Conservation (phyloP, 345 rosid species). For the Sonneratia caseolaris region DNA sequence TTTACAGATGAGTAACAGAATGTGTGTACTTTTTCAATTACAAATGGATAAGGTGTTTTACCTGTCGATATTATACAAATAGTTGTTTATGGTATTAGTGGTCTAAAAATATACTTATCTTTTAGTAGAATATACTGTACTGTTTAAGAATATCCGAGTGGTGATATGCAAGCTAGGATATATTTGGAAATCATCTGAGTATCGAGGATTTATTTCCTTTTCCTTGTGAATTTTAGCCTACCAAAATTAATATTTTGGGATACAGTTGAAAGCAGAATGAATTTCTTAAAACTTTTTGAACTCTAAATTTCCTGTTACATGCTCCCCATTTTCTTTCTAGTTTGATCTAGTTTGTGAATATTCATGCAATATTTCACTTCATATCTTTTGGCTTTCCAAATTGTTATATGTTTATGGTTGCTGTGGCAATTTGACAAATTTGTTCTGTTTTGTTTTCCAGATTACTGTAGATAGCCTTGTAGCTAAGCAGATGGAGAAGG, state of each 20-base stretch:
- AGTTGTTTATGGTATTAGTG: too few relatives aligned
- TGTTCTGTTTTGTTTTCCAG: slow-evolving; percentile 28
- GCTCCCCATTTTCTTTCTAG: neutral
- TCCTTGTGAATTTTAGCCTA: neutral
- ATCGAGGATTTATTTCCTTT: neutral
- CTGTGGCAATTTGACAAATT: neutral
- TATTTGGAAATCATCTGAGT: neutral
- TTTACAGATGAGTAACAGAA: too few relatives aligned
- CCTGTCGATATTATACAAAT: neutral
- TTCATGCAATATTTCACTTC: neutral
- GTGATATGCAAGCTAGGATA: neutral
- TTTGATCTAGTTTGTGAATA: neutral
- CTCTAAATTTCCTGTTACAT: neutral
- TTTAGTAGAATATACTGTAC: neutral
- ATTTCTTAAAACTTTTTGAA: neutral
- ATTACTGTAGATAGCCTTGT: slow-evolving; percentile 50
- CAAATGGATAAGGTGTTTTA: neutral
- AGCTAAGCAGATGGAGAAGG: slow-evolving; percentile 64
- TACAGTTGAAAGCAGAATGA: neutral
- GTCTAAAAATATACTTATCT: neutral
- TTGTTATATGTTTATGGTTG: neutral
- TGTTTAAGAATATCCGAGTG: neutral
- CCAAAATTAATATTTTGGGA: neutral
- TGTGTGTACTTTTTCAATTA: neutral
- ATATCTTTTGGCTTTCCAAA: neutral